Evolutionary conservation across 2,329 filamentous ascomycete species (phyloP).

Genomic region (Lachnellula subtilissima): DNA sequence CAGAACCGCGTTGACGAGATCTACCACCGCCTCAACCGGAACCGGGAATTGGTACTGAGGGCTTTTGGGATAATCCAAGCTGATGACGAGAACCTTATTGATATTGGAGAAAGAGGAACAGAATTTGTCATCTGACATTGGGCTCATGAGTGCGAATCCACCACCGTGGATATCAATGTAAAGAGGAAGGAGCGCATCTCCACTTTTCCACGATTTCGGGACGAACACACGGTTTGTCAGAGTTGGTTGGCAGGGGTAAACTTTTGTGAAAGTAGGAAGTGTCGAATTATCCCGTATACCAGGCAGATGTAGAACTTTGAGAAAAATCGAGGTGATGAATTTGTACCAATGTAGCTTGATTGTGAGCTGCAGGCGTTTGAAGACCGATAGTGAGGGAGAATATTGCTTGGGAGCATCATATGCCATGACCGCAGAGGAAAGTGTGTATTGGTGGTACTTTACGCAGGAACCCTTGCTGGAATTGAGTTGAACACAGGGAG

Average conservation of each 20-base stretch:
- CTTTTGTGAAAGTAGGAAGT: slow-evolving; percentile 19
- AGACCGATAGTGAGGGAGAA: slow-evolving; percentile 1
- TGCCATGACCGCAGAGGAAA: background rate
- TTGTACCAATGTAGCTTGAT: slow-evolving; percentile 13
- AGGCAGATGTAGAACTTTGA: slow-evolving; percentile 11
- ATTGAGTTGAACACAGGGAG: background rate
- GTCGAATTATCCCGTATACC: slow-evolving; percentile 12
- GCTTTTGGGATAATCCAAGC: slow-evolving; percentile 46
- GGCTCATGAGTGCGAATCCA: slow-evolving; percentile 43
- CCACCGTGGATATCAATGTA: slow-evolving; percentile 50
- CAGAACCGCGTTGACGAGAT: slow-evolving; percentile 39
- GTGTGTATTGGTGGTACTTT: background rate
- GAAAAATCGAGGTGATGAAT: slow-evolving; percentile 4
- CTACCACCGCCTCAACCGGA: slow-evolving; percentile 41
- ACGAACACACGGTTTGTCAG: slow-evolving; percentile 37
- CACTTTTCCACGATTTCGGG: slow-evolving; percentile 19
- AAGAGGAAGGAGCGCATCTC: slow-evolving; percentile 31
- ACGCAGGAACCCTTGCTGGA: background rate
- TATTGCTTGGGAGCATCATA: background rate
- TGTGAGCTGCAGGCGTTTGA: slow-evolving; percentile 4
- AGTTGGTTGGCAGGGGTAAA: slow-evolving; percentile 18
- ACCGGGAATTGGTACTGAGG: slow-evolving; percentile 42
- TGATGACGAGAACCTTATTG: slow-evolving; percentile 40
- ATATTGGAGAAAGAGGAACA: slow-evolving; percentile 39
- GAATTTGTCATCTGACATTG: slow-evolving; percentile 43